Percentiles rank a stretch among this genome's conserved stretches.
phyloP scores from a whole-genome alignment of 768 basidiomycete species.

The Amanita jacksonii region DNA sequence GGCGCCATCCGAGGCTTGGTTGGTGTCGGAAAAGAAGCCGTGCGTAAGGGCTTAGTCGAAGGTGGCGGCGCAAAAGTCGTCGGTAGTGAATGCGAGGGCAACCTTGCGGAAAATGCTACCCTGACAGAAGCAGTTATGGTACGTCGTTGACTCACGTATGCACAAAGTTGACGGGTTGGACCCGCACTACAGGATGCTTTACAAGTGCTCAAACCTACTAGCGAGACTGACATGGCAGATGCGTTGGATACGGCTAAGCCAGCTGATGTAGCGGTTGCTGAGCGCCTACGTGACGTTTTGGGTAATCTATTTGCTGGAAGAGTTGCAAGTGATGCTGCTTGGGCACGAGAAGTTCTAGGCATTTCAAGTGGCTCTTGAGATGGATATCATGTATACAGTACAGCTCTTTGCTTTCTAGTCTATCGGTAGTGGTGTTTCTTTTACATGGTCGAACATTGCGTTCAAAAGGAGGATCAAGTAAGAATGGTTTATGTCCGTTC shows the following conservation, averaged over 20 bases:
- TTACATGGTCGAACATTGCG: no score
- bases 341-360: constrained; percentile 37
- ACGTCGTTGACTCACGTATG: no score
- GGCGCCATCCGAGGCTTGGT: constrained; percentile 85
- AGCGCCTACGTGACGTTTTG: constrained; percentile 40
- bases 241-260: constrained; percentile 40
- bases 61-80: constrained; percentile 72
- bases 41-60: constrained; percentile 73
- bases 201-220: constrained; percentile 41
- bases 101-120: constrained; percentile 27
- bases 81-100: constrained; percentile 50
- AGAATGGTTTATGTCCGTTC: no score
- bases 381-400: neutral
- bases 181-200: constrained; percentile 63
- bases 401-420: no score
- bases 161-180: no score
- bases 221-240: constrained; percentile 42
- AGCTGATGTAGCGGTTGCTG: constrained; percentile 36
- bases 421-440: no score
- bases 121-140: constrained; percentile 60
- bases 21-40: constrained; percentile 78
- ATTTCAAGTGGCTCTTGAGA: constrained; percentile 3
- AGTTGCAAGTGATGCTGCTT: constrained; percentile 47
- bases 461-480: no score
- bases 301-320: constrained; percentile 56